Percentiles rank a stretch among this genome's conserved stretches.
phyloP scores from a whole-genome alignment of 148 eudicot genomes.

The Gaultheria prostrata region DNA sequence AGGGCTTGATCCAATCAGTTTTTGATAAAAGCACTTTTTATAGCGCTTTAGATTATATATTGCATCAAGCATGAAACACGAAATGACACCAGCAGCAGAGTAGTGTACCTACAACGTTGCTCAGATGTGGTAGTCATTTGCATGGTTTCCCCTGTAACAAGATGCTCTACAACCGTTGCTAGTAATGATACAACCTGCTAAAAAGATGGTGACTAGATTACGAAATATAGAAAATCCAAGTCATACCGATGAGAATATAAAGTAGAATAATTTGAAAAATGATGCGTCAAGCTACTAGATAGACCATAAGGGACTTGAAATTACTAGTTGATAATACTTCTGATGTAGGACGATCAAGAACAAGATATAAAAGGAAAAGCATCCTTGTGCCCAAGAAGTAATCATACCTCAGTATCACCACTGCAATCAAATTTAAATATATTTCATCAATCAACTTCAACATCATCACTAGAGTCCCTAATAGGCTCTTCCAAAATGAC shows the following conservation, averaged over 20 bases:
- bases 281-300: neutral
- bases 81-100: slow-evolving; percentile 12
- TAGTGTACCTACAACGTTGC: slow-evolving; percentile 69
- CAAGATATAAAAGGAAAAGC: too few relatives aligned
- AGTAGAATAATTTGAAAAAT: neutral
- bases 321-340: neutral
- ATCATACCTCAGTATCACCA: too few relatives aligned
- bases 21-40: too few relatives aligned
- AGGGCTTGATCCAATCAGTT: too few relatives aligned
- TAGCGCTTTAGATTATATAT: neutral
- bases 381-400: too few relatives aligned
- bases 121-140: slow-evolving; percentile 90
- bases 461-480: too few relatives aligned
- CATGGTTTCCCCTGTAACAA: slow-evolving; percentile 97
- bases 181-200: slow-evolving; percentile 81
- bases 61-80: slow-evolving; percentile 6
- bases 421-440: too few relatives aligned
- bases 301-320: neutral
- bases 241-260: neutral
- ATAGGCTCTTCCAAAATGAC: too few relatives aligned
- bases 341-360: neutral
- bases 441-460: too few relatives aligned
- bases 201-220: neutral
- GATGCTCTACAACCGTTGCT: slow-evolving; percentile 87
- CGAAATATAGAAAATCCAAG: neutral